A percentile compares a stretch with the other conserved stretches of the same genome.
Conservation (phyloP, 768 basidiomycete species). For the Boletus vermiculosoides region DNA sequence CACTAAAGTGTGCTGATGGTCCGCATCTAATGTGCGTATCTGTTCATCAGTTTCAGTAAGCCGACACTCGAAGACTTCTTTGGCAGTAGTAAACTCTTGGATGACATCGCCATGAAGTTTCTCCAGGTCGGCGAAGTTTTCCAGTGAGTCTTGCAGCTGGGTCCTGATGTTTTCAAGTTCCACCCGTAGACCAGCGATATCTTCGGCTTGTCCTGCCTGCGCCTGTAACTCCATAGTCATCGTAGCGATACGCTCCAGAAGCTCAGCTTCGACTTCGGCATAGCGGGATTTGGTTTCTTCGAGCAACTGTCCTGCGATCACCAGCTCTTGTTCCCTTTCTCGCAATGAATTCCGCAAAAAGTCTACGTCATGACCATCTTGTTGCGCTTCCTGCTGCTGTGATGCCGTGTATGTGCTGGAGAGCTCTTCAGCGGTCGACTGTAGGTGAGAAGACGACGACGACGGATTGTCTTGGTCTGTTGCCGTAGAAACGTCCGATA, state of each 20-base stretch:
- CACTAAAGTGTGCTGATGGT: conserved; percentile 17
- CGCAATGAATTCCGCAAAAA: conserved; percentile 39
- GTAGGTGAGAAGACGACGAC: background rate
- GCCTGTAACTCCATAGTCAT: conserved; percentile 18
- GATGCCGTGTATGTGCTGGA: background rate
- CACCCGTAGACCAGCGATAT: conserved; percentile 20
- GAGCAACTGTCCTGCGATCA: conserved; percentile 35
- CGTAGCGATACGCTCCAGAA: conserved; percentile 29
- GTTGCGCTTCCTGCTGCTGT: background rate
- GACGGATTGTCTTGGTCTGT: background rate
- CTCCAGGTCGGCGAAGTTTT: conserved; percentile 28
- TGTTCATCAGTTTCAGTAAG: conserved; percentile 27
- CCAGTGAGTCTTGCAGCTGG: conserved; percentile 21
- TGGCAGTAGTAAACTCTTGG: conserved; percentile 24
- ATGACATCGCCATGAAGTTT: conserved; percentile 23
- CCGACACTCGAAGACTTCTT: conserved; percentile 32
- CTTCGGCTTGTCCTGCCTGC: conserved; percentile 11
- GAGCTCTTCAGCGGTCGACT: conserved; percentile 1
- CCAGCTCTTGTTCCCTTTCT: conserved; percentile 35
- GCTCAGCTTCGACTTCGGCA: conserved; percentile 31
- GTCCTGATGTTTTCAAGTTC: conserved; percentile 27
- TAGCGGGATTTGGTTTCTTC: conserved; percentile 37
- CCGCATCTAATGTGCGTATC: conserved; percentile 29
- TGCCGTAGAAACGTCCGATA: conserved; percentile 6
- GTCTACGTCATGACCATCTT: conserved; percentile 30